Conservation (phyloP, 2,329 filamentous ascomycete genomes). For the Colletotrichum sp. region DNA sequence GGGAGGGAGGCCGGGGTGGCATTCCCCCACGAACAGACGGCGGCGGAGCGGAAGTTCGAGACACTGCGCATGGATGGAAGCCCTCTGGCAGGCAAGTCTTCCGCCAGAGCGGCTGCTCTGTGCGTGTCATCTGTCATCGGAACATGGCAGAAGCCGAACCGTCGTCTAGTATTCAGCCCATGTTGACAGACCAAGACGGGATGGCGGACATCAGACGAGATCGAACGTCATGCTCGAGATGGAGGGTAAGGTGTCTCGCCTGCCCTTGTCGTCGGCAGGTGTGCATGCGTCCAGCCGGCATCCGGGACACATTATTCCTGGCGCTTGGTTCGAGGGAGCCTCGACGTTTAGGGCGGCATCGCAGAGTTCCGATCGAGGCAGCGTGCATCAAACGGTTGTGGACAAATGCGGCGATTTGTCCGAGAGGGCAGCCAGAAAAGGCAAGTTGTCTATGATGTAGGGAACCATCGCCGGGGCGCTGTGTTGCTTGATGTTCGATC, state of each 20-base stretch:
- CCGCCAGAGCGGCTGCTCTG: neutral
- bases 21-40: neutral
- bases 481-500: neutral
- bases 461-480: neutral
- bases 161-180: neutral
- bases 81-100: neutral
- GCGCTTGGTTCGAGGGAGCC: neutral
- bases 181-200: neutral
- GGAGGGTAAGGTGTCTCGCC: neutral
- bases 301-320: neutral
- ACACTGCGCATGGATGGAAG: neutral
- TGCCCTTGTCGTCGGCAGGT: neutral
- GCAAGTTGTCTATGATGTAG: neutral
- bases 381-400: neutral
- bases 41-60: neutral
- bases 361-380: neutral
- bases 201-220: neutral
- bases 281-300: neutral
- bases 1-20: neutral
- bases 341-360: neutral
- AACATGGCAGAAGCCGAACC: neutral
- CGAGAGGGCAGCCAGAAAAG: neutral
- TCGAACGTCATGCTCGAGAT: neutral
- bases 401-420: neutral
- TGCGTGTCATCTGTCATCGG: neutral